Base-by-base conservation (phyloP, 805 yeast species). In the Saccharomycopsis sp. region DNA sequence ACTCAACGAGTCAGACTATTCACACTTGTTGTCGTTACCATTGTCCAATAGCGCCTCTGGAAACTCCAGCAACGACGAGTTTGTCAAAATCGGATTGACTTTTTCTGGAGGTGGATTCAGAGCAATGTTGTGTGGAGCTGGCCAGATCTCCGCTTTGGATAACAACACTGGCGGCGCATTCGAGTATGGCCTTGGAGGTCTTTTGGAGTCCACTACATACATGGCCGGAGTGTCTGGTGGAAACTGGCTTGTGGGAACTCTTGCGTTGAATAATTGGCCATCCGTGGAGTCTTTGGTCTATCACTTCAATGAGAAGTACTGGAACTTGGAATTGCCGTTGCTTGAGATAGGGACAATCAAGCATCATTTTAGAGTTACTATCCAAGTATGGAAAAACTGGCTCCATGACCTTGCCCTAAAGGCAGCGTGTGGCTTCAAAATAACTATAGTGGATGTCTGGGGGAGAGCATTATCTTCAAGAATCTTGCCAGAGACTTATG, bases 61-160 rank as follows among this genome's bases (percentile, higher is more conserved):
- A 29, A 29, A 29, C 12, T 44, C 52, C 61, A 68, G 9, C 67
- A 75, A 44, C 62, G 66, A 56, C 59, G 71, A 44, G 66, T 23
- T 81, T 53, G 70, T 79, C 57, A 74, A 77, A 52, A 73, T 85
- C 48, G 90, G 82, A 2, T 64, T 79, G 34, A 83, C 89, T 5
- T 82, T 84, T 63, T 78, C 89, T 15, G 96, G 96, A 52, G 97
- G 97, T 66, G 96, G 97, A 2, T 89, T 87, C 69, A 78, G 97
- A 61, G 94, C 97, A 29, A 87, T 90, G 89, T 72, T 89, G 50
- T 72, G 77, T 57, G 96, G 95, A 1, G 96, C 95, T 12, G 96
- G 96, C 40, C 82, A 83, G 67, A 71, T 89, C 20, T 75, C 91
- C 0, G 96, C 91, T 0, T 71, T 88, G 60, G 97, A 89, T 68